Conservation (phyloP, 2,329 filamentous ascomycete genomes). For the Juglanconis juglandina region DNA sequence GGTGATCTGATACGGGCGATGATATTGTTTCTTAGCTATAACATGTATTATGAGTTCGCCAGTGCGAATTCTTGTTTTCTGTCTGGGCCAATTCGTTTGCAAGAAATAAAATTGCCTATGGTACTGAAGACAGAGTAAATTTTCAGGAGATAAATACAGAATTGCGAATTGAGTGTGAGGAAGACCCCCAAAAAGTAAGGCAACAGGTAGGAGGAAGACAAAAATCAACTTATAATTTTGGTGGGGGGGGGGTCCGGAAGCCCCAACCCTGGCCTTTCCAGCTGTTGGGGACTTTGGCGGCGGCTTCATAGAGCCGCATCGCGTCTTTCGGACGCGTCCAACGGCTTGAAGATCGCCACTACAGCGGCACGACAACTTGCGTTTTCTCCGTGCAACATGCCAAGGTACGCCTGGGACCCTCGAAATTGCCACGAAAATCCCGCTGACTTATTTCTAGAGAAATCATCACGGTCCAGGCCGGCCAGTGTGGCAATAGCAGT, state of each 20-base stretch:
- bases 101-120: no score
- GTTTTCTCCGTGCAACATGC: constrained; percentile 25
- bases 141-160: no score
- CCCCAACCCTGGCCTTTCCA: background rate
- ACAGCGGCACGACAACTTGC: background rate
- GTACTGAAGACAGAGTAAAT: no score
- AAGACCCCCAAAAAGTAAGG: no score
- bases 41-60: no score
- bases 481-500: constrained; percentile 99
- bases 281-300: background rate
- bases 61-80: no score
- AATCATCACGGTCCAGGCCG: constrained; percentile 98
- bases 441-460: constrained; percentile 57
- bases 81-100: no score
- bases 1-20: no score
- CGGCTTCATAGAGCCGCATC: background rate
- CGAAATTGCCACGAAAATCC: background rate
- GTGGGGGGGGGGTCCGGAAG: background rate
- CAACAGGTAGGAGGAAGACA: no score
- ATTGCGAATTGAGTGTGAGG: no score
- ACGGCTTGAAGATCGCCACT: background rate
- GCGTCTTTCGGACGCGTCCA: background rate
- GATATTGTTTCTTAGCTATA: no score
- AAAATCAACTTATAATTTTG: no score
- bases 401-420: constrained; percentile 26